Percentiles rank a stretch among this genome's conserved stretches.
phyloP scores from a whole-genome alignment of 306 rosid species.

The Canavalia ensiformis region DNA sequence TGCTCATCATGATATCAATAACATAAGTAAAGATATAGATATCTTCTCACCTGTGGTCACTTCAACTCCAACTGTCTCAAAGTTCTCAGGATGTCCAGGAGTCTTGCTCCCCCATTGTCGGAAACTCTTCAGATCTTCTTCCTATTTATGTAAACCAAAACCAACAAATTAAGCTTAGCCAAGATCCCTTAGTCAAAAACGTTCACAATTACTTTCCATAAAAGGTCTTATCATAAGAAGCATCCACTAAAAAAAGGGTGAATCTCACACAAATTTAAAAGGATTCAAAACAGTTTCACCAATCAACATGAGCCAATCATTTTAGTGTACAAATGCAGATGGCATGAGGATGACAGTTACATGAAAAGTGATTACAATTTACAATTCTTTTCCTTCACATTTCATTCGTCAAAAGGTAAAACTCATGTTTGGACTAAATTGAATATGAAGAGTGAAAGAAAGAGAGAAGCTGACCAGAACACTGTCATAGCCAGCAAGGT shows the following conservation, averaged over 20 bases:
- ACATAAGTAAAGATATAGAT: conserved; percentile 1
- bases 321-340: background rate
- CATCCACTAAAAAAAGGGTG: background rate
- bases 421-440: too few relatives aligned
- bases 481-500: conserved; percentile 93
- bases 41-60: conserved; percentile 85
- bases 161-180: conserved; percentile 36
- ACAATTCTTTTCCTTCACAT: too few relatives aligned
- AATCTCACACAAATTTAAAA: background rate
- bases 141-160: conserved; percentile 59
- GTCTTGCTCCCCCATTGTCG: conserved; percentile 97
- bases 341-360: background rate
- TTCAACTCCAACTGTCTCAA: conserved; percentile 95
- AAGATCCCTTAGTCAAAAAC: background rate
- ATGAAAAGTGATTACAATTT: too few relatives aligned
- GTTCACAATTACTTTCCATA: background rate
- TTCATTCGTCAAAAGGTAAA: too few relatives aligned
- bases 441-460: too few relatives aligned
- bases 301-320: conserved; percentile 2
- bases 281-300: conserved; percentile 1
- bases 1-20: background rate
- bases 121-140: conserved; percentile 84
- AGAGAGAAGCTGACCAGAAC: conserved; percentile 55
- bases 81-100: conserved; percentile 99
- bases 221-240: background rate